Percentiles rank a stretch among this genome's conserved stretches.
phyloP scores from a whole-genome alignment of 345 rosid species.

The Ceriops tagal region DNA sequence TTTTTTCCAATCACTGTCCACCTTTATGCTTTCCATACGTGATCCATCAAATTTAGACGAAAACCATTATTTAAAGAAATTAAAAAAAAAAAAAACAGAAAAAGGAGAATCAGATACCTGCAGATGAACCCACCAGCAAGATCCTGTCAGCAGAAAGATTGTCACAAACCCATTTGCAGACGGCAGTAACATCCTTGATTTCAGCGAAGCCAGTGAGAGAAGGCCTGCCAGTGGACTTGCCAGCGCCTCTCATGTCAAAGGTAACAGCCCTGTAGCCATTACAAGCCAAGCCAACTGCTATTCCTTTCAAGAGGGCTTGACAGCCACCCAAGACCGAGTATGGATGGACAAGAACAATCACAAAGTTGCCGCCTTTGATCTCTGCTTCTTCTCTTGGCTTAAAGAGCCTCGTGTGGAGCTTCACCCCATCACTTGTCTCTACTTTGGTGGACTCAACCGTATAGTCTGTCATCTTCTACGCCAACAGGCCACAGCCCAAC shows the following conservation, averaged over 20 bases:
- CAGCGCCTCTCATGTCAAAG: constrained; percentile 91
- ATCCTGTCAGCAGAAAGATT: constrained; percentile 53
- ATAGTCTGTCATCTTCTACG: constrained; percentile 37
- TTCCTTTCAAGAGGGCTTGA: constrained; percentile 68
- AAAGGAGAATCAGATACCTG: constrained; percentile 42
- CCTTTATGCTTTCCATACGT: neutral
- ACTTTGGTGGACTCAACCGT: constrained; percentile 24
- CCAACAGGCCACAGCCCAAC: no score
- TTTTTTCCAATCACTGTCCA: neutral
- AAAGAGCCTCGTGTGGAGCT: constrained; percentile 57
- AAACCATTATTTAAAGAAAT: neutral
- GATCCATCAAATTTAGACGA: neutral
- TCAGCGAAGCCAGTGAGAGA: constrained; percentile 83
- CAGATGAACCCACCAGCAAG: constrained; percentile 85
- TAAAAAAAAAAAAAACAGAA: neutral
- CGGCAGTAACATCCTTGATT: constrained; percentile 76
- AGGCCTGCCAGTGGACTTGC: constrained; percentile 77
- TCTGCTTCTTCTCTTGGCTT: constrained; percentile 39
- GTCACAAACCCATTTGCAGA: constrained; percentile 67
- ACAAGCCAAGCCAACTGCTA: constrained; percentile 58
- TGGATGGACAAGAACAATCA: constrained; percentile 81
- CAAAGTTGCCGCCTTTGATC: constrained; percentile 33
- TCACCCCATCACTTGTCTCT: constrained; percentile 49
- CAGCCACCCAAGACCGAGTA: constrained; percentile 82
- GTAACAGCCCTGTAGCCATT: constrained; percentile 66